Percentiles rank a stretch among this genome's conserved stretches.
These are phyloP conservation scores for Hemileia vastatrix DNA, from an alignment of 1,284 basidiomycete species.

Conservation along the genomic window DNA sequence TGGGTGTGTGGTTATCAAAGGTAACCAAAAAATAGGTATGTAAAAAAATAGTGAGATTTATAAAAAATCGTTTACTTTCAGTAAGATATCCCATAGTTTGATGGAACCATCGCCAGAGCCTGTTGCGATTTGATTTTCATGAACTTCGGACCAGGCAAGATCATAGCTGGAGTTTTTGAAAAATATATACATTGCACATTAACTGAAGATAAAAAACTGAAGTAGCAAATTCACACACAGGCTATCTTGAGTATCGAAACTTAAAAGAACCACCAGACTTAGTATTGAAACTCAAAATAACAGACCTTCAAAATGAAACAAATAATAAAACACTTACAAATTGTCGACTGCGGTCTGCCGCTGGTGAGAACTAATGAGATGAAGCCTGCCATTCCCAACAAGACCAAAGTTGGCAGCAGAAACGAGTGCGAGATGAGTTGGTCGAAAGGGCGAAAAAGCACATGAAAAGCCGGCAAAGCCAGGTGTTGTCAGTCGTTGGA, in stretches of 20 bases:
- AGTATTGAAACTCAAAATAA: too few species aligned
- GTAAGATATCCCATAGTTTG: constrained; percentile 77
- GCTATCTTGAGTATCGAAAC: constrained; percentile 88
- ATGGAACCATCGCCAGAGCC: constrained; percentile 85
- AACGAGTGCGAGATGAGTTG: constrained; percentile 67
- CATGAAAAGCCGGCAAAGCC: constrained; percentile 75
- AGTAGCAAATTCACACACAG: too few species aligned
- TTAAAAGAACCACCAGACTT: constrained; percentile 39
- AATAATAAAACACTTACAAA: constrained; percentile 51
- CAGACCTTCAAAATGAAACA: too few species aligned
- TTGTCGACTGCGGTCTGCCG: constrained; percentile 53
- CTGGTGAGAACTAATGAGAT: constrained; percentile 57
- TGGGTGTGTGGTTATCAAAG: constrained; percentile 23
- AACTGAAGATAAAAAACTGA: too few species aligned
- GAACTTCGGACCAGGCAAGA: constrained; percentile 80
- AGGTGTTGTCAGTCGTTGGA: too few species aligned
- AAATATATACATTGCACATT: too few species aligned
- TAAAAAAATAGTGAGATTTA: background rate
- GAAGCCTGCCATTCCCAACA: constrained; percentile 81
- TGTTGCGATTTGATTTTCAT: constrained; percentile 86
- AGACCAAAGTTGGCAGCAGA: constrained; percentile 90
- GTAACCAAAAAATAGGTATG: background rate
- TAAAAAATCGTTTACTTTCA: constrained; percentile 56
- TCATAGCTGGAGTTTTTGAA: too few species aligned
- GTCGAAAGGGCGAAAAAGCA: constrained; percentile 87